These are phyloP conservation scores for Boletellus ananas DNA, from an alignment of 768 basidiomycete genomes.

Conservation along the genomic window DNA sequence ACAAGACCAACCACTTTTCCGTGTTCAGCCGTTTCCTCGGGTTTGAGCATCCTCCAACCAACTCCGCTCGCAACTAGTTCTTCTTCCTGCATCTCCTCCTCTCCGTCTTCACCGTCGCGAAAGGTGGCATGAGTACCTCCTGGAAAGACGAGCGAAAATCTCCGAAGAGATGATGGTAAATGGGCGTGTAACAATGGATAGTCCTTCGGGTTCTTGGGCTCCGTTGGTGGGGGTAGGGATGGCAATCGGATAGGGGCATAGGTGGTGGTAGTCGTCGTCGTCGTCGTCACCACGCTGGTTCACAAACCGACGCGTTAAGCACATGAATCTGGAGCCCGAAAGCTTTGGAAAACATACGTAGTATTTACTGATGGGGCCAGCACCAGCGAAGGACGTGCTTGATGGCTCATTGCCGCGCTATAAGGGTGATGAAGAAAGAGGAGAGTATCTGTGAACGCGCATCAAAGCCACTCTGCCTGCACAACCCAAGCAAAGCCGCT, in stretches of 20 bases:
- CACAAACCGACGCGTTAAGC: constrained; percentile 23
- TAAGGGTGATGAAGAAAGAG: constrained; percentile 25
- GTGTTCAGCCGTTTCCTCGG: constrained; percentile 53
- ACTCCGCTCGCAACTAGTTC: constrained; percentile 59
- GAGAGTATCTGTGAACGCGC: constrained; percentile 25
- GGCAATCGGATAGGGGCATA: constrained; percentile 88
- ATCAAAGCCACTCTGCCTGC: constrained; percentile 33
- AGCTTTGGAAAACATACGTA: constrained; percentile 48
- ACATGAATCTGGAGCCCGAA: neutral
- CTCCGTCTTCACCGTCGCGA: constrained; percentile 61
- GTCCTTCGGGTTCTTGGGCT: constrained; percentile 73
- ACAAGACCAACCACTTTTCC: constrained; percentile 57
- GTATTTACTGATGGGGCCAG: constrained; percentile 83
- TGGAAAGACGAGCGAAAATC: constrained; percentile 77
- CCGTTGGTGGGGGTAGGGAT: constrained; percentile 61
- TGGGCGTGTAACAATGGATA: constrained; percentile 76
- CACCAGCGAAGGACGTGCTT: constrained; percentile 61
- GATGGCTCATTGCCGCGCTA: constrained; percentile 52
- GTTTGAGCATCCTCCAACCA: constrained; percentile 74
- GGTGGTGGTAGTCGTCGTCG: constrained; percentile 76
- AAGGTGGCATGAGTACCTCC: constrained; percentile 79
- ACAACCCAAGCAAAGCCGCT: constrained; percentile 27
- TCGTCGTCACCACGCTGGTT: constrained; percentile 81
- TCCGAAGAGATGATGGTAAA: constrained; percentile 68
- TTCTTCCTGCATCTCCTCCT: constrained; percentile 68